Conservation (phyloP, 306 rosid genomes). For the Vigna trinervia region DNA sequence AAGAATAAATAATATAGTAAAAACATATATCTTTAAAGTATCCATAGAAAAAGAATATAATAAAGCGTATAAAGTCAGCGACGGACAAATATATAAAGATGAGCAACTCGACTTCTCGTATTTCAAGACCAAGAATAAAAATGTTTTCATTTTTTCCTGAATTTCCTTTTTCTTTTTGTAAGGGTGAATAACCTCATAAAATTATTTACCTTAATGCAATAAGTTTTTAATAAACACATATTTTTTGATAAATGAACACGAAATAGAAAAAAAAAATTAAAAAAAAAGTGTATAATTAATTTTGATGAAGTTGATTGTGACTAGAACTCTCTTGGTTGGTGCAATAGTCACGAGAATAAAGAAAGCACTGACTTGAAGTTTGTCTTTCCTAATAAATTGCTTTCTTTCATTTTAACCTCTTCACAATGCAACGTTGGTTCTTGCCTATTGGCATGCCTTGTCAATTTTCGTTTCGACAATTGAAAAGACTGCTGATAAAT, state of each 20-base stretch:
- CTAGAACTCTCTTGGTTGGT: slow-evolving; percentile 26
- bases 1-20: slow-evolving; percentile 39
- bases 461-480: slow-evolving; percentile 21
- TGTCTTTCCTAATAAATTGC: slow-evolving; percentile 5
- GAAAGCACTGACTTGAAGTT: slow-evolving; percentile 7
- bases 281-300: no score
- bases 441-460: slow-evolving; percentile 5
- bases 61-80: slow-evolving; percentile 38
- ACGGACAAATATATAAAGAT: background rate
- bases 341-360: slow-evolving; percentile 31
- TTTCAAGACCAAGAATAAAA: slow-evolving; percentile 14
- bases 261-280: no score
- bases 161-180: background rate
- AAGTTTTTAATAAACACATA: background rate
- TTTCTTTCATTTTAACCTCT: slow-evolving; percentile 1
- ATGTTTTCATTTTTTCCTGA: background rate
- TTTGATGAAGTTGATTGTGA: slow-evolving; percentile 10
- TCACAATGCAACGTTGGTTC: slow-evolving; percentile 4
- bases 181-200: background rate
- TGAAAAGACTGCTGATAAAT: slow-evolving; percentile 8
- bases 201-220: background rate
- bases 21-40: slow-evolving; percentile 16
- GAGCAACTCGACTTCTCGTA: background rate
- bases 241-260: no score
- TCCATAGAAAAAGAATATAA: slow-evolving; percentile 43